Evolutionary conservation across 78 protist species (phyloP), one percentile per base, ranked within the genome.

Genomic region (Speleostelium caveatum): DNA sequence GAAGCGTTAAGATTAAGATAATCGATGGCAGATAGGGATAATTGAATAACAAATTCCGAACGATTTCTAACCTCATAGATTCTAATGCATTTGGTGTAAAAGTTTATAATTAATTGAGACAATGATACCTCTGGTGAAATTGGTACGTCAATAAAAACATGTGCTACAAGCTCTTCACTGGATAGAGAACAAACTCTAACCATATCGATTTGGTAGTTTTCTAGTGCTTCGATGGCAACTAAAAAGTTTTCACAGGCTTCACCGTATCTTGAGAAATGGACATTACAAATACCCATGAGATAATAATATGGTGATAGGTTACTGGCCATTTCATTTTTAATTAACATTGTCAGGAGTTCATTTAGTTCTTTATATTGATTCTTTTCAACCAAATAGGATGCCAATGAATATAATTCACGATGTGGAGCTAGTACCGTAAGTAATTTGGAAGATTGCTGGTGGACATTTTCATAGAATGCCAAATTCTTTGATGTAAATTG

Each of bases 281-380:
- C 77, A 60, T 58, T 22, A 32, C 91, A 83, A 14, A 83, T 39
- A 22, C 91, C 91, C 72, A 69, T 53, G 5, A 83, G 56, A 60
- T 83, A 83, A 60, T 83, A 69, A 60, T 41, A 83, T 67, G 53
- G 36, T 59, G 65, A 7, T 5, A 59, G 30, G 4, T 36, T 10
- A 6, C 6, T 45, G 53, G 53, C 6, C 6, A 42, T 26, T 45
- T 69, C 49, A 45, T 24, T 45, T 0, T 49, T 24, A 28, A 26
- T 30, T 10, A 69, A 16, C 12, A 69, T 69, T 42, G 17, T 12
- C 1, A 69, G 38, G n/a, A 69, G 32, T 28, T 69, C 36, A 8
- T 51, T 45, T 24, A 83, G 32, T 32, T 83, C 79, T 39, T 53
- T 83, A 45, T 59, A 83, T 60, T 83, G 91, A 19, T 59, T n/a